Percentiles rank a stretch among this genome's conserved stretches.
Conservation (phyloP, 202 grass and related monocot genomes). For the Alloteropsis angusta region DNA sequence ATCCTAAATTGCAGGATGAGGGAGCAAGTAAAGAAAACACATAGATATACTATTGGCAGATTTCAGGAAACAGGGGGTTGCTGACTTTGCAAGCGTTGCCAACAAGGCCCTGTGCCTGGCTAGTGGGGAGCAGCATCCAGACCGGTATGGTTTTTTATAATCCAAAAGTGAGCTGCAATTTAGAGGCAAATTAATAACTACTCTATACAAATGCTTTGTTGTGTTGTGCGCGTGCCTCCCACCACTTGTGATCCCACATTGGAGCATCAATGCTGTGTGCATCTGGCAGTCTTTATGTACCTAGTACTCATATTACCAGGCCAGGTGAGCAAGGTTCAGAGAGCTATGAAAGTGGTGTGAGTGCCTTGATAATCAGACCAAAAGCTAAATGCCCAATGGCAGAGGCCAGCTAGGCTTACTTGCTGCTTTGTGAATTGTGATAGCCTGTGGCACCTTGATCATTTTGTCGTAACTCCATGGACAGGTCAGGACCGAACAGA, state of each 20-base stretch:
- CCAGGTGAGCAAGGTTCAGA: neutral
- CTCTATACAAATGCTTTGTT: neutral
- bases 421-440: no score
- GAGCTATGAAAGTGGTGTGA: neutral
- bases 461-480: neutral
- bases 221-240: neutral
- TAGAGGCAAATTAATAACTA: no score
- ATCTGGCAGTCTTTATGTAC: neutral
- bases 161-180: neutral
- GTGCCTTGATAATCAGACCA: neutral
- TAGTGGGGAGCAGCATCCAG: neutral
- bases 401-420: no score
- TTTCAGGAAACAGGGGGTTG: neutral
- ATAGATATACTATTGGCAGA: neutral
- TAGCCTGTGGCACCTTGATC: no score
- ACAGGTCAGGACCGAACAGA: no score
- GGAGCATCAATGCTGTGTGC: neutral
- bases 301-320: neutral
- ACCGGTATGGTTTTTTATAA: neutral
- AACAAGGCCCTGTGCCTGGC: neutral
- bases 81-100: neutral
- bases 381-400: neutral
- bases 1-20: no score
- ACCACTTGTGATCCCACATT: neutral
- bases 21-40: no score